Percentiles rank a stretch among this genome's conserved stretches.
phyloP scores from a whole-genome alignment of 805 yeast species.

The Kodamaea jinghongensis region DNA sequence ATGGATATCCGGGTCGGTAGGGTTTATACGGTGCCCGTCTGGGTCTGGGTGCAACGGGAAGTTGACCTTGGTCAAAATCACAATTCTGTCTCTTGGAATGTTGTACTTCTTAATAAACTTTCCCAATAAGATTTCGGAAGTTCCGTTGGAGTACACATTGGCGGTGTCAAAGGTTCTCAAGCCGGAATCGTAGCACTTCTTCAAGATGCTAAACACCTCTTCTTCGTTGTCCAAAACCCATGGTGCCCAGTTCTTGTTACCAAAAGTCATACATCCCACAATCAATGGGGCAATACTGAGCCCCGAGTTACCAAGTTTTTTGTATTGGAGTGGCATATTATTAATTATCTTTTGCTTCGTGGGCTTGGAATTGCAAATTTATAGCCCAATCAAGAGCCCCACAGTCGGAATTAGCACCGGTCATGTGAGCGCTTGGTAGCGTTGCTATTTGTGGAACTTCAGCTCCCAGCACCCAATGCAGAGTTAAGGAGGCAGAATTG shows the following conservation, averaged over 20 bases:
- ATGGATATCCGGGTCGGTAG: background rate
- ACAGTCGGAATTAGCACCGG: too few relatives aligned
- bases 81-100: constrained; percentile 53
- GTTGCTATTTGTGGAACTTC: too few relatives aligned
- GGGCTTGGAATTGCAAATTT: too few relatives aligned
- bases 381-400: too few relatives aligned
- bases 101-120: constrained; percentile 50
- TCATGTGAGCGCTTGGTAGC: too few relatives aligned
- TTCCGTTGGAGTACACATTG: constrained; percentile 47
- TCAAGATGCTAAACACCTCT: constrained; percentile 40
- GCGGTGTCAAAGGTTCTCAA: constrained; percentile 52
- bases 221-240: constrained; percentile 51
- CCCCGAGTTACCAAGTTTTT: constrained; percentile 43
- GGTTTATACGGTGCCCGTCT: constrained; percentile 2
- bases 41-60: constrained; percentile 12
- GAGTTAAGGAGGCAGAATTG: too few relatives aligned
- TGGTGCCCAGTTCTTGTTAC: constrained; percentile 40
- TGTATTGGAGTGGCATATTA: constrained; percentile 9
- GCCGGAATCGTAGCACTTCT: constrained; percentile 44
- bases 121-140: constrained; percentile 48
- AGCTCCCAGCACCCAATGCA: too few relatives aligned
- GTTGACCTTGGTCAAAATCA: constrained; percentile 49
- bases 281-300: constrained; percentile 47
- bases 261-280: constrained; percentile 57
- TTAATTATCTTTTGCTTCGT: too few relatives aligned